Base-by-base conservation (phyloP, 2,329 filamentous ascomycete species). In the Ploettnerulaceae sp. region DNA sequence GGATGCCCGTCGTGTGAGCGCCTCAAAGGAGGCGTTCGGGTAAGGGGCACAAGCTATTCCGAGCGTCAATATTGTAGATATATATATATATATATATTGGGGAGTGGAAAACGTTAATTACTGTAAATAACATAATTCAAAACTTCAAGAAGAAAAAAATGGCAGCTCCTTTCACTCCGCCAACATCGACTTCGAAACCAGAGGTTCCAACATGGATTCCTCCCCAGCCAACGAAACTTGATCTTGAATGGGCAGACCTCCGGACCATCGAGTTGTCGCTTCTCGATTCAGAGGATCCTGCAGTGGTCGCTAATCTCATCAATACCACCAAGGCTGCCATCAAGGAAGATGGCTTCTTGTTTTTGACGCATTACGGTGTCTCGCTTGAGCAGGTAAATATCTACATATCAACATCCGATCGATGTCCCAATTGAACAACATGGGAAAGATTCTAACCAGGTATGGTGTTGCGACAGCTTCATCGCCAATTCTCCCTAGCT, bases 321-420 rank as follows among this genome's bases (percentile, higher is more conserved):
- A 56, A 70, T 33, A 65, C 68, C 39, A 66, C 68, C 26, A 71
- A 71, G 49, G 38, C 50, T 5, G 69, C 69, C 3, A 71, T 72
- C 43, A 64, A 66, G 5, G 64, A 71, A 17, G 69, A 71, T 52
- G 69, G 69, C 0, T 71, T 71, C 42, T 55, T 71, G 3, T 75
- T 73, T 55, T 59, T 75, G 0, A 70, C 71, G 42, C 72, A 76
- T 55, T 75, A 75, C 47, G 74, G 73, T n/a, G 59, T 76, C 14
- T 73, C 71, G 2, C 50, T 75, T 5, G 71, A 56, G 33, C 63
- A 72, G 63, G 66, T 75, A 45, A n/a, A n/a, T n/a, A n/a, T n/a
- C n/a, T 31, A 7, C 3, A 8, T 15, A 9, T 9, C 4, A 15
- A 5, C 15, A 8, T 15, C 15, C 15, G 2, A n/a, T 32, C 20